These are phyloP conservation scores for Physcia stellaris DNA, from an alignment of 495 filamentous ascomycete genomes.

Conservation along the genomic window DNA sequence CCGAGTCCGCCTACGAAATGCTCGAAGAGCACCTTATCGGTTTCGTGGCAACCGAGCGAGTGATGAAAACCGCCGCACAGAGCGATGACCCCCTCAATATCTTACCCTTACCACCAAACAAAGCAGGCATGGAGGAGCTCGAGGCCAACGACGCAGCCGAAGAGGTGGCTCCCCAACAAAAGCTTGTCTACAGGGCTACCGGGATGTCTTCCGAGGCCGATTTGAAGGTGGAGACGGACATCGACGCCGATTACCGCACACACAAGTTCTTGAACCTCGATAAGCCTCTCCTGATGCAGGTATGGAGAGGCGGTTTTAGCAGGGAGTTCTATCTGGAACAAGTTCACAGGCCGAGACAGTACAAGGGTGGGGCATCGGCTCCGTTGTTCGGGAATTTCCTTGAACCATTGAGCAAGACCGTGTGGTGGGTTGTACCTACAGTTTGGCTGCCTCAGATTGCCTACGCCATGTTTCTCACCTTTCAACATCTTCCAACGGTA, in stretches of 20 bases:
- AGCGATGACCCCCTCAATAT: conserved; percentile 32
- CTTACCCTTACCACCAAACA: conserved; percentile 28
- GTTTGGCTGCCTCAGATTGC: conserved; percentile 75
- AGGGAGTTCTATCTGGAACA: conserved; percentile 95
- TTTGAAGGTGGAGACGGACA: conserved; percentile 72
- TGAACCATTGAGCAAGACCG: conserved; percentile 83
- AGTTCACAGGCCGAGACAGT: conserved; percentile 88
- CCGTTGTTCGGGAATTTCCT: conserved; percentile 97
- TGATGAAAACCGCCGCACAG: conserved; percentile 30
- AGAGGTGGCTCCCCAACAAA: conserved; percentile 10
- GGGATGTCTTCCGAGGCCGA: conserved; percentile 81
- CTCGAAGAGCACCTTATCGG: conserved; percentile 74
- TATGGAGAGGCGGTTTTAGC: conserved; percentile 76
- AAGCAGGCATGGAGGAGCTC: conserved; percentile 26
- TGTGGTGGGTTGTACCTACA: conserved; percentile 79
- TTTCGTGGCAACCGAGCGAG: conserved; percentile 43
- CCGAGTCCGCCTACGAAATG: conserved; percentile 85
- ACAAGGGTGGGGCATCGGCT: conserved; percentile 81
- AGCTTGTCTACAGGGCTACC: conserved; percentile 47
- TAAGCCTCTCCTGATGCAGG: conserved; percentile 72
- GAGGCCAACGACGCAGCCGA: conserved; percentile 16
- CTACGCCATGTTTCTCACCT: conserved; percentile 60
- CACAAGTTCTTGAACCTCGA: conserved; percentile 91
- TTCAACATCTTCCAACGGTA: conserved; percentile 37
- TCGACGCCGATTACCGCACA: conserved; percentile 55